Evolutionary conservation across 345 rosid species (phyloP).

Genomic region (Citrus sinensis): DNA sequence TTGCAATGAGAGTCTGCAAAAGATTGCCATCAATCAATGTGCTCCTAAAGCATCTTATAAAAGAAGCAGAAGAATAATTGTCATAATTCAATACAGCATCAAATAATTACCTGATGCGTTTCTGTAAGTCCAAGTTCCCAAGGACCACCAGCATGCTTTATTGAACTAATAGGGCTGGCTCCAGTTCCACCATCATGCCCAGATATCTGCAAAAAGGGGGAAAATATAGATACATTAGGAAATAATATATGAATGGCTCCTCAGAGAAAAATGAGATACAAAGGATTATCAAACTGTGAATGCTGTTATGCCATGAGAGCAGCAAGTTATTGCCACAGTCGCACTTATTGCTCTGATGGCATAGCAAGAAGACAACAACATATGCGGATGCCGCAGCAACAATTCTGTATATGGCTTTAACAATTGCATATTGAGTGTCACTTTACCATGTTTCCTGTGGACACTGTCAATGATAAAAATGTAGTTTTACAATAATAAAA

Average conservation of each 20-base stretch:
- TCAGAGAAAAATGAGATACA: background rate
- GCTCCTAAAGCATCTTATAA: background rate
- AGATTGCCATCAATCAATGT: constrained; percentile 19
- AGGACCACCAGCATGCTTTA: constrained; percentile 99
- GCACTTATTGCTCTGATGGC: background rate
- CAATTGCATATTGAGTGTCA: background rate
- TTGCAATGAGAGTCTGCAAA: constrained; percentile 78
- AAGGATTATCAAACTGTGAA: background rate
- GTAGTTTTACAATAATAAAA: background rate
- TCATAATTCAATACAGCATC: constrained; percentile 1
- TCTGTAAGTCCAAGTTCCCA: constrained; percentile 98
- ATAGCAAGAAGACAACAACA: background rate
- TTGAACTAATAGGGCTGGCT: constrained; percentile 98
- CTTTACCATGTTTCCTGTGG: background rate
- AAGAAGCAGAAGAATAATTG: constrained; percentile 8
- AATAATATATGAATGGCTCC: background rate
- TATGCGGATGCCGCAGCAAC: background rate
- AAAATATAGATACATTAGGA: constrained; percentile 6
- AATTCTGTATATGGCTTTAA: background rate
- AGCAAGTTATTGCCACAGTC: too few species aligned
- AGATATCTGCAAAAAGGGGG: constrained; percentile 58
- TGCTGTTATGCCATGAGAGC: too few species aligned
- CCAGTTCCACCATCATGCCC: constrained; percentile 99
- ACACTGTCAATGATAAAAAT: background rate
- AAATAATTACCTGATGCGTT: constrained; percentile 72